Evolutionary conservation across 495 filamentous ascomycete species (phyloP).

Genomic region (Neurospora sp.): DNA sequence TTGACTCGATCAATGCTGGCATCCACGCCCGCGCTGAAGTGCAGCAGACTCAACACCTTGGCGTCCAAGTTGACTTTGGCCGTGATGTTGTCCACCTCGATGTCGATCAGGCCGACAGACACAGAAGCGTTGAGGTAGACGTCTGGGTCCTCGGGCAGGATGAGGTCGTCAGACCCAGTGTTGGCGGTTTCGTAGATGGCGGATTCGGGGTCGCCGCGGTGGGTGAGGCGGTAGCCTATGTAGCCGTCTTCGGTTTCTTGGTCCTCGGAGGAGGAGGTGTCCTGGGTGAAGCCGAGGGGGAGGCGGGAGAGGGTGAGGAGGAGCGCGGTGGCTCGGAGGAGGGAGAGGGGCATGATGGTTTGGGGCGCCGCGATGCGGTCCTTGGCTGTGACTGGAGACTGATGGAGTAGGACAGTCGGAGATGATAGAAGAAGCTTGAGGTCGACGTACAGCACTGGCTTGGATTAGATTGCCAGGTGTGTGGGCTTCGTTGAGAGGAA

Average conservation of each 20-base stretch:
- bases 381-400: too few species aligned
- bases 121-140: conserved; percentile 48
- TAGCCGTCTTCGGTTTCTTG: conserved; percentile 29
- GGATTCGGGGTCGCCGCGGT: conserved; percentile 37
- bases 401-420: too few species aligned
- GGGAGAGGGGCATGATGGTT: conserved; percentile 11
- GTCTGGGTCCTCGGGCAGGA: conserved; percentile 34
- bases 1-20: conserved; percentile 41
- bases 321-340: conserved; percentile 16
- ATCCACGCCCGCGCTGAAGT: conserved; percentile 48
- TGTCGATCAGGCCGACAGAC: conserved; percentile 40
- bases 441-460: too few species aligned
- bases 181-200: conserved; percentile 40
- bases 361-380: background rate
- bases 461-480: too few species aligned
- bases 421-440: too few species aligned
- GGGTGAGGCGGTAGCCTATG: conserved; percentile 42
- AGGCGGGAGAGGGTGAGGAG: conserved; percentile 11
- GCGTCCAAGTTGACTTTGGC: conserved; percentile 51
- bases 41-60: conserved; percentile 43
- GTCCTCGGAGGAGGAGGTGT: background rate
- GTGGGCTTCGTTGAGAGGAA: too few species aligned
- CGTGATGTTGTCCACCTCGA: conserved; percentile 46
- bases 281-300: conserved; percentile 10
- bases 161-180: conserved; percentile 30